phyloP scores from a whole-genome alignment of 2,329 filamentous ascomycete genomes.

The Westerdykella sp. region DNA sequence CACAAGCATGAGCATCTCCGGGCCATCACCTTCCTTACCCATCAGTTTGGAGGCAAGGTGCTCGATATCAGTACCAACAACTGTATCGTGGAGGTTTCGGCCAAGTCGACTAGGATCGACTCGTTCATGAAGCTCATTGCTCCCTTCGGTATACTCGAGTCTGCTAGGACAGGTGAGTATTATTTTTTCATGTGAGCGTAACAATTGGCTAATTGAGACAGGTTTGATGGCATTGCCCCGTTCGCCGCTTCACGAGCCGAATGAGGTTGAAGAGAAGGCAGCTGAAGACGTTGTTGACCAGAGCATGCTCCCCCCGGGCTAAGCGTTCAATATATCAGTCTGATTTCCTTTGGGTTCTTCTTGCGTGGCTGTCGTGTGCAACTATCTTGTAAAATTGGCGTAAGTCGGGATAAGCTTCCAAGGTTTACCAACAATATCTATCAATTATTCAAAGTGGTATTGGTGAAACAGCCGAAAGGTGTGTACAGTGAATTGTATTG shows the following conservation, averaged over 20 bases:
- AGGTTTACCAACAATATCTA: too few species aligned
- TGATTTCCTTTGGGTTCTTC: background rate
- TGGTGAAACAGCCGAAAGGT: too few species aligned
- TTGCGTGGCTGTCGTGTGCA: too few species aligned
- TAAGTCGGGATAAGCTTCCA: too few species aligned
- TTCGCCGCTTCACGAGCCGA: slow-evolving; percentile 72
- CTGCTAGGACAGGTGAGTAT: slow-evolving; percentile 68
- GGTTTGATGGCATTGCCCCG: slow-evolving; percentile 92
- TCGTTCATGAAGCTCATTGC: slow-evolving; percentile 94
- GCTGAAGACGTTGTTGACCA: slow-evolving; percentile 92
- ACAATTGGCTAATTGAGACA: slow-evolving; percentile 15
- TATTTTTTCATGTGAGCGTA: slow-evolving; percentile 1
- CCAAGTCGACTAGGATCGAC: slow-evolving; percentile 89
- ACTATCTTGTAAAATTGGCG: too few species aligned
- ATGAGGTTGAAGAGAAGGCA: slow-evolving; percentile 73
- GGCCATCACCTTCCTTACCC: slow-evolving; percentile 91
- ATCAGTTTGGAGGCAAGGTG: slow-evolving; percentile 97
- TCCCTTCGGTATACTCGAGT: slow-evolving; percentile 95
- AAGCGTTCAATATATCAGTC: slow-evolving; percentile 20
- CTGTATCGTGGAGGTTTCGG: slow-evolving; percentile 95
- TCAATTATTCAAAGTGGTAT: too few species aligned
- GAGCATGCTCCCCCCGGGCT: slow-evolving; percentile 89
- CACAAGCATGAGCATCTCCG: slow-evolving; percentile 97
- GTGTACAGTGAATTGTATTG: too few species aligned
- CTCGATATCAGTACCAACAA: slow-evolving; percentile 97